These are phyloP conservation scores for Chalciporus pseudorubinellus DNA, from an alignment of 768 basidiomycete genomes.

Conservation along the genomic window DNA sequence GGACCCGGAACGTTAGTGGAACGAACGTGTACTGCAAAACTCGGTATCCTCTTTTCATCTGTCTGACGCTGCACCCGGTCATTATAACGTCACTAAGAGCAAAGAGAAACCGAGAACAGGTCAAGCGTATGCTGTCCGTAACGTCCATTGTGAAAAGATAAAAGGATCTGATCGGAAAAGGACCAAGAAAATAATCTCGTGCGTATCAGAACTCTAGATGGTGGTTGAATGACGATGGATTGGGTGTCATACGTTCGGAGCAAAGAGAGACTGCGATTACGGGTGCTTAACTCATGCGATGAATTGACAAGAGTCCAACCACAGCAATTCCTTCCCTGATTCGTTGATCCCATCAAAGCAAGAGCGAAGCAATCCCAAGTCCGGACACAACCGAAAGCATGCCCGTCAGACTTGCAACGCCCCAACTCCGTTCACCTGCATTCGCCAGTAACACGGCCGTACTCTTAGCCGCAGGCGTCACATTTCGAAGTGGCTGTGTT, in stretches of 20 bases:
- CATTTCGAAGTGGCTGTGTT: conserved; percentile 61
- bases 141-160: conserved; percentile 20
- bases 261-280: too few species aligned
- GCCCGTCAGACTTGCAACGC: conserved; percentile 8
- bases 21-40: conserved; percentile 18
- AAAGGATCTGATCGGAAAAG: conserved; percentile 3
- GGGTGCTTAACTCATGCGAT: neutral
- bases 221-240: neutral
- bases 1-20: conserved; percentile 2
- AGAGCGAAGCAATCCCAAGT: conserved; percentile 23
- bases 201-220: neutral
- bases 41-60: conserved; percentile 3
- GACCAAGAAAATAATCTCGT: neutral
- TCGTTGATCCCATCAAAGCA: conserved; percentile 21
- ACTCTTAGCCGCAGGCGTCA: conserved; percentile 26
- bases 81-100: neutral
- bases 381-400: conserved; percentile 12
- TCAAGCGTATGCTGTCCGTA: conserved; percentile 20
- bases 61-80: too few species aligned
- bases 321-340: neutral
- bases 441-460: conserved; percentile 15
- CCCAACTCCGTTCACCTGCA: conserved; percentile 27
- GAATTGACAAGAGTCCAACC: neutral
- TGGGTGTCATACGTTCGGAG: neutral
- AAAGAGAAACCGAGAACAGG: conserved; percentile 7